Percentiles rank a stretch among this genome's conserved stretches.
Evolutionary conservation across 805 yeast genomes (phyloP).

Genomic region (Zygotorulaspora chibaensis): DNA sequence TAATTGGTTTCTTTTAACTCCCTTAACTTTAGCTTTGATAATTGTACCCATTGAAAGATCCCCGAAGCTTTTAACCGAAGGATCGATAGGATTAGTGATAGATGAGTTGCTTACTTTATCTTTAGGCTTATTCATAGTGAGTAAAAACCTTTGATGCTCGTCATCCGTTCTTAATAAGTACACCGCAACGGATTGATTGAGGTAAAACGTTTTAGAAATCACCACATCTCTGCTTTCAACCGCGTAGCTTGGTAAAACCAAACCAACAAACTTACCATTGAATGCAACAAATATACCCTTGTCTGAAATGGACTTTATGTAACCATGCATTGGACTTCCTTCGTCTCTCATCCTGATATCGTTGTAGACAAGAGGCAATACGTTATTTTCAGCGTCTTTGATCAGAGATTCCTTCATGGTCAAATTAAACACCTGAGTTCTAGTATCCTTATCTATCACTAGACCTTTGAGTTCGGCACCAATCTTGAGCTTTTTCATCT

Average conservation of each 20-base stretch:
- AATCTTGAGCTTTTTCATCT: constrained; percentile 55
- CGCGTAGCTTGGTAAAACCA: constrained; percentile 72
- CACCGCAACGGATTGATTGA: constrained; percentile 68
- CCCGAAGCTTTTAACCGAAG: constrained; percentile 41
- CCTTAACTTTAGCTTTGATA: constrained; percentile 56
- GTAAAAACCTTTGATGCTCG: constrained; percentile 63
- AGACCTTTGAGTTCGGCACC: constrained; percentile 60
- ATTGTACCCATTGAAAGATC: constrained; percentile 58
- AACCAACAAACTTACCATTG: constrained; percentile 75
- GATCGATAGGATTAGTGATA: constrained; percentile 59
- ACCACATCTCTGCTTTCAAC: constrained; percentile 51
- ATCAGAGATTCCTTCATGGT: constrained; percentile 65
- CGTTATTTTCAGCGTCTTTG: constrained; percentile 50
- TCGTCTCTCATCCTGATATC: constrained; percentile 48
- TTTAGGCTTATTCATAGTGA: constrained; percentile 49
- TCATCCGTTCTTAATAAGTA: constrained; percentile 65
- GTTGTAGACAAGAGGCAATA: constrained; percentile 54
- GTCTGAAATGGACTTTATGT: constrained; percentile 68
- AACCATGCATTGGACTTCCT: constrained; percentile 58
- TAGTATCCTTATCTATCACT: constrained; percentile 61
- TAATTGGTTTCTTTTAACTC: constrained; percentile 68
- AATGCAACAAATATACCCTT: constrained; percentile 82
- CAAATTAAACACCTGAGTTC: constrained; percentile 56
- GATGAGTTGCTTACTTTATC: constrained; percentile 14
- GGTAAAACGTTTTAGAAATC: constrained; percentile 49